Conservation (phyloP, 176 grass and related monocot species). For the Rhynchospora tenuis region DNA sequence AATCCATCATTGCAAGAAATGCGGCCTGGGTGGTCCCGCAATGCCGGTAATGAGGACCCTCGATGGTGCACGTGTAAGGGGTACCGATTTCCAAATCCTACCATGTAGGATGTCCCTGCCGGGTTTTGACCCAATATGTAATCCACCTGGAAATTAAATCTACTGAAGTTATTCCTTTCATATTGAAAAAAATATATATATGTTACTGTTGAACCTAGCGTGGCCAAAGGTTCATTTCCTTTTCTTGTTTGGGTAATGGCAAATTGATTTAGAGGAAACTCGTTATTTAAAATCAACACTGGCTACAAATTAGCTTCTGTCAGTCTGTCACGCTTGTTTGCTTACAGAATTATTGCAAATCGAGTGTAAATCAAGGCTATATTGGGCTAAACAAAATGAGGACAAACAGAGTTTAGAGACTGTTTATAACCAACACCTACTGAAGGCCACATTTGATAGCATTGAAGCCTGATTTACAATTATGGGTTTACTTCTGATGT, state of each 20-base stretch:
- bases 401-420: neutral
- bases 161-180: neutral
- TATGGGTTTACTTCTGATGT: neutral
- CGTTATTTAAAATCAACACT: too few relatives aligned
- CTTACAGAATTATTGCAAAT: too few relatives aligned
- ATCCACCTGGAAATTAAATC: conserved; percentile 41
- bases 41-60: conserved; percentile 45
- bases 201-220: neutral
- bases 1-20: conserved; percentile 48
- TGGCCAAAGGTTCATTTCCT: neutral
- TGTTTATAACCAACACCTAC: neutral
- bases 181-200: neutral
- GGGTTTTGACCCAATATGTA: conserved; percentile 62
- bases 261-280: too few relatives aligned
- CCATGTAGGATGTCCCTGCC: conserved; percentile 49
- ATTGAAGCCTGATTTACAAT: neutral
- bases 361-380: too few relatives aligned
- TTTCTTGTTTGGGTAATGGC: too few relatives aligned
- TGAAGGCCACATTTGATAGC: neutral
- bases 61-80: conserved; percentile 52
- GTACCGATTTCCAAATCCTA: conserved; percentile 37
- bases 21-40: conserved; percentile 30
- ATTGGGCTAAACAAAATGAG: neutral
- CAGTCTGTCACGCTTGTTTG: too few relatives aligned
- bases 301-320: too few relatives aligned